Evolutionary conservation across 768 basidiomycete genomes (phyloP).

Genomic region (Podaxis mareebaensis): DNA sequence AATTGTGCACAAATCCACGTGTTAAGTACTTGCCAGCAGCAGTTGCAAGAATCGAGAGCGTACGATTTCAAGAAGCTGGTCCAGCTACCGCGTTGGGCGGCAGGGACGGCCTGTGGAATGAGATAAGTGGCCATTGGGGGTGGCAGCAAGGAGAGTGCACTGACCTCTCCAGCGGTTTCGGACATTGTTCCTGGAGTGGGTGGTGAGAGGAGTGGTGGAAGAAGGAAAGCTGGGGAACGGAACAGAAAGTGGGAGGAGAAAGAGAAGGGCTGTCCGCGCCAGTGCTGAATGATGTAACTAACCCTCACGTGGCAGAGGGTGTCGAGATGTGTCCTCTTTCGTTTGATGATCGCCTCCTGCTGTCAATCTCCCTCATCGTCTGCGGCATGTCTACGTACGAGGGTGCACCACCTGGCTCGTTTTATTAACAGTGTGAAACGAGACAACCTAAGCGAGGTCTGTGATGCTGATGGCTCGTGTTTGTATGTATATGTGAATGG

Average conservation of each 20-base stretch:
- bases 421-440: no score
- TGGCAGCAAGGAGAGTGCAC: not conserved
- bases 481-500: no score
- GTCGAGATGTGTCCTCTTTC: not conserved
- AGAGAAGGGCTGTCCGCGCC: not conserved
- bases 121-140: not conserved
- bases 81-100: constrained; percentile 86
- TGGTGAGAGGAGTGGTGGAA: not conserved
- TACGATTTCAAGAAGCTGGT: constrained; percentile 89
- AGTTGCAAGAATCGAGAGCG: constrained; percentile 27
- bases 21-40: constrained; percentile 7
- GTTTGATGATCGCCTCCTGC: not conserved
- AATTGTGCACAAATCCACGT: constrained; percentile 9
- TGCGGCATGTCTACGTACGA: no score
- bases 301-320: constrained; percentile 1
- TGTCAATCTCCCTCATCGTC: no score
- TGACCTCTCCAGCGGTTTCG: constrained; percentile 31
- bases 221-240: not conserved
- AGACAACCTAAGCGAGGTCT: no score
- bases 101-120: constrained; percentile 65
- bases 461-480: no score
- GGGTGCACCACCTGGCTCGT: no score
- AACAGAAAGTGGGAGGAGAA: not conserved
- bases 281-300: constrained; percentile 13
- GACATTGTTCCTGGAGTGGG: constrained; percentile 13